Base-by-base conservation (phyloP, 257 asterid genomes). In the Echium plantagineum region DNA sequence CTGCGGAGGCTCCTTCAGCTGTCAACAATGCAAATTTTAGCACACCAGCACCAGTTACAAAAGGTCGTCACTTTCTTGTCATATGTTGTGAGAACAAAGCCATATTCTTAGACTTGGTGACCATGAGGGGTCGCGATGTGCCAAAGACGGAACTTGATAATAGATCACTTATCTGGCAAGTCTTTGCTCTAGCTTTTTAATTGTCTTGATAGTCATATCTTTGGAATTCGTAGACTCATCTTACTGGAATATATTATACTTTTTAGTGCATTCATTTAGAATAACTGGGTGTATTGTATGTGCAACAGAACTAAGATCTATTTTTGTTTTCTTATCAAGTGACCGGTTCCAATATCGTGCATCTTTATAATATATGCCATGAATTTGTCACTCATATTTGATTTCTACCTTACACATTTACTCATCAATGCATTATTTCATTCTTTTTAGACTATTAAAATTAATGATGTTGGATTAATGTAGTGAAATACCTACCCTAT, bases 121-220 rank as follows among this genome's bases (percentile, higher is more conserved):
- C 98, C 30, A 93, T 93, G 98, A 89, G 91, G 32, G 98, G 98
- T 71, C 87, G 97, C 17, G 98, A 93, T 81, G 98, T 93, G 52
- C 96, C 97, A 61, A 93, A 93, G 79, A 94, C 86, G 78, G 98
- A 93, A 28, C 82, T 93, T 79, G 98, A 93, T 77, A 93, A 89
- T 72, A 83, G 80, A 77, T 86, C 97, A 65, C 95, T 93, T 67
- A 66, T 88, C 65, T 89, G 97, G 97, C 71, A 79, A 79, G 85
- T 75, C 55, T 63, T 69, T 35, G 28, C 64, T 59, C 49, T 42
- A 42, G 49, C 49, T 10, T 42, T 42, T 38, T 5, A 42, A 9
- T 13, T 42, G 16, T 15, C 2, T 15, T 10, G 12, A 10, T 42
- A 42, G 16, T 10, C 16, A 42, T 42, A 42, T 10, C 49, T 42